Percentiles rank a stretch among this genome's conserved stretches.
phyloP scores from a whole-genome alignment of 2,329 filamentous ascomycete species.

The Aureobasidium sp. region DNA sequence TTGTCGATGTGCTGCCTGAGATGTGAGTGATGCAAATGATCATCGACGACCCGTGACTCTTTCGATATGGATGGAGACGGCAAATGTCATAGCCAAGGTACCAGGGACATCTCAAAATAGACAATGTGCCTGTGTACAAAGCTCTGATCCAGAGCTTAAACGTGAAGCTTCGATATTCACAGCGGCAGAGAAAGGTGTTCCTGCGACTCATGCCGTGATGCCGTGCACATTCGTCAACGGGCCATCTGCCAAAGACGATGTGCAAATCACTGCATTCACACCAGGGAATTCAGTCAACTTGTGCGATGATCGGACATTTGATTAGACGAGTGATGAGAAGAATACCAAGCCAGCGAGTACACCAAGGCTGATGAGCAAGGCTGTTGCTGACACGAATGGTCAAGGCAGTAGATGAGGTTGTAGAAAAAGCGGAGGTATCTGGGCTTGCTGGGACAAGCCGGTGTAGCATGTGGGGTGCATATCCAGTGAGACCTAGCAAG shows the following conservation, averaged over 20 bases:
- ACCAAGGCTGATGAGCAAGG: neutral
- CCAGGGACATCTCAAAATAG: neutral
- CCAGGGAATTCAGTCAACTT: neutral
- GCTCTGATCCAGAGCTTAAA: neutral
- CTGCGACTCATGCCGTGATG: neutral
- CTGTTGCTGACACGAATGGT: neutral
- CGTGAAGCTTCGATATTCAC: neutral
- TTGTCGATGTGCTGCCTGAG: neutral
- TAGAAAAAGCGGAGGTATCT: neutral
- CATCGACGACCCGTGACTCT: neutral
- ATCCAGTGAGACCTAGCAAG: constrained; percentile 10
- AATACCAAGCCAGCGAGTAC: neutral
- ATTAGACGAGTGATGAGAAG: neutral
- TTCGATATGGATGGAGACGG: neutral
- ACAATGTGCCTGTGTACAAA: neutral
- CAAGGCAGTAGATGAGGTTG: neutral
- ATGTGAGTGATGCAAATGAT: neutral
- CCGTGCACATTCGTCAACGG: neutral
- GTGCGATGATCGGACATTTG: neutral
- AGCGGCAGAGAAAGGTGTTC: neutral
- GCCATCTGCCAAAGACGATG: neutral
- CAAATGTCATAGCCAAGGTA: neutral
- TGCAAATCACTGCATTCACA: neutral
- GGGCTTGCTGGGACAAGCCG: neutral
- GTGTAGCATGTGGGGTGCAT: constrained; percentile 11